These are phyloP conservation scores for Didymella pinodella DNA, from an alignment of 2,329 filamentous ascomycete genomes.

Conservation along the genomic window DNA sequence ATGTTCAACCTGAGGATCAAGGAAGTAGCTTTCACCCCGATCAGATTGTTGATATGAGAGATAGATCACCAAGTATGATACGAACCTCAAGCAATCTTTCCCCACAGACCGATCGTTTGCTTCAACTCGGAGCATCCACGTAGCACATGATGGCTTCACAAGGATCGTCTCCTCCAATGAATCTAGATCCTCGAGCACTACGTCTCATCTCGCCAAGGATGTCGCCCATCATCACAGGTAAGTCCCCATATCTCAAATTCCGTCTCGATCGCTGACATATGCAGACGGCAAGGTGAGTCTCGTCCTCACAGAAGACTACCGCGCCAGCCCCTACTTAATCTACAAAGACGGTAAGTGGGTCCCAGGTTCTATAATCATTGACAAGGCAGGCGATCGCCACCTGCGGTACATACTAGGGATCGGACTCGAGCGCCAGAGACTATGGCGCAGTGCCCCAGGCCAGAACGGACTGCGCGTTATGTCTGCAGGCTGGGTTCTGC, in stretches of 20 bases:
- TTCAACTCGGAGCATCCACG: no score
- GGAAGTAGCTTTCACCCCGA: no score
- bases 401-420: neutral
- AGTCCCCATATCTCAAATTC: neutral
- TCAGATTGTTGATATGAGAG: no score
- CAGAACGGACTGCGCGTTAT: neutral
- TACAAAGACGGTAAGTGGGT: no score
- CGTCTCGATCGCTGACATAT: neutral
- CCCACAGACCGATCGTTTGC: no score
- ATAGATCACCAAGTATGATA: no score
- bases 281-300: neutral
- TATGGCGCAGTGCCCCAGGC: neutral
- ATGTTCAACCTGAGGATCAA: no score
- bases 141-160: no score
- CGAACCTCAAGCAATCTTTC: no score
- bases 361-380: neutral
- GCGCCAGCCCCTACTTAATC: neutral
- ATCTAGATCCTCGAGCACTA: no score
- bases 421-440: neutral
- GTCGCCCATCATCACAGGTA: constrained; percentile 8
- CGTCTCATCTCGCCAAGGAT: neutral
- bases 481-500: neutral
- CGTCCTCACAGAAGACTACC: neutral
- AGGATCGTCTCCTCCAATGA: no score
- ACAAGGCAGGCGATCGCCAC: no score